Base-by-base conservation (phyloP, 805 yeast genomes). In the Ogataea sp. region DNA sequence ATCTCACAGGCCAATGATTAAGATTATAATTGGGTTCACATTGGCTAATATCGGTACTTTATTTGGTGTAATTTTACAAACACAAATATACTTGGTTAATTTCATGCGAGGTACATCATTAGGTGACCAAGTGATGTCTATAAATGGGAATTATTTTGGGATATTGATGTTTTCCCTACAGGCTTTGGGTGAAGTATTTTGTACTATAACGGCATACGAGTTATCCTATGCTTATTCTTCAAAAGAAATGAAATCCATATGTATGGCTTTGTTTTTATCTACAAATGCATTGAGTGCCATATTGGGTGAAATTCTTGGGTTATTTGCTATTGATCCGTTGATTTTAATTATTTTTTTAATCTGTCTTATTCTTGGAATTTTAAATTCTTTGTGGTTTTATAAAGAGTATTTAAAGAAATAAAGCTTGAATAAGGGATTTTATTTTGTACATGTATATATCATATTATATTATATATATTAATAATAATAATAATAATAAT, bases 221-320 rank as follows among this genome's bases (percentile, higher is more conserved):
- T 56, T 73, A 41, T 78, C 80, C 1, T 74, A 73, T 53, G 65
- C 75, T 3, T 59, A 71, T 50, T 61, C 78, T 6, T 76, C 79
- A 25, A 67, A 61, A 7, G 58, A 64, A 31, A 66, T 73, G 72
- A 68, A 68, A 49, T 71, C 76, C 31, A 59, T 73, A 42, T 75
- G 72, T 14, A 59, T 70, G 62, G 71, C 78, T 1, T 38, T 58
- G 16, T 58, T 53, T 38, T 39, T 58, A 20, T 38, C 67, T 43
- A 67, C 68, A 33, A 60, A 67, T 34, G 74, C 78, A 3, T 38
- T 70, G 35, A 59, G 74, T 28, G 67, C 75, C 33, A 67, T 73
- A 4, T 43, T 71, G n/a, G 67, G 68, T 10, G 67, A 62, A 35
- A 50, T 66, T 3, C 44, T 62, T 25, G 60, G 67, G 24, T 56